A percentile compares a stretch with the other conserved stretches of the same genome.
phyloP scores from a whole-genome alignment of 495 filamentous ascomycete species.

The Friedmanniomyces endolithicus region DNA sequence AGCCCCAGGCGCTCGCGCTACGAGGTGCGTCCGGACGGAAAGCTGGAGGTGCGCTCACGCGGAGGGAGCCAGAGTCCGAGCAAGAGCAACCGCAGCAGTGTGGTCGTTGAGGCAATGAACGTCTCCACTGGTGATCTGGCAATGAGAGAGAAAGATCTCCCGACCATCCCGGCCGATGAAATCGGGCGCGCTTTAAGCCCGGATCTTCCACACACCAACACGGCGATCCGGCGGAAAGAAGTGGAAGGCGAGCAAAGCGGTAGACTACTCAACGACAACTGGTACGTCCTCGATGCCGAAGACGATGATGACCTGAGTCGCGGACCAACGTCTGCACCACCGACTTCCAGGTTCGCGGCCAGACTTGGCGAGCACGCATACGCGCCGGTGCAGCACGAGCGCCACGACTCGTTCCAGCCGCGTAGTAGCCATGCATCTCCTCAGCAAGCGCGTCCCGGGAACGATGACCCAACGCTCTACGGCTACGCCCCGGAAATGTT shows the following conservation, averaged over 20 bases:
- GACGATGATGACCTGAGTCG: neutral
- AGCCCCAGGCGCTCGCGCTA: constrained; percentile 34
- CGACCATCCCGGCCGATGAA: neutral
- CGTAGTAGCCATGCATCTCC: neutral
- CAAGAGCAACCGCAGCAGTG: neutral
- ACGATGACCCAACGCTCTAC: neutral
- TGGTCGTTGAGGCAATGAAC: neutral
- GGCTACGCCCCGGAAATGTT: neutral
- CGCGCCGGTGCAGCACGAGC: constrained; percentile 2
- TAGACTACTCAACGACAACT: constrained; percentile 21
- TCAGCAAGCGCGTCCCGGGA: neutral
- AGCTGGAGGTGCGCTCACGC: constrained; percentile 28
- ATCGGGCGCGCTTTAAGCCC: constrained; percentile 1
- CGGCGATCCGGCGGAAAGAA: neutral
- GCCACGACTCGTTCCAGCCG: constrained; percentile 13
- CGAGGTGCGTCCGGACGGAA: constrained; percentile 12
- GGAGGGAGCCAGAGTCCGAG: constrained; percentile 21
- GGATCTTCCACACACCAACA: constrained; percentile 5
- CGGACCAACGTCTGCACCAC: neutral
- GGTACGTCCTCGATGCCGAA: constrained; percentile 19
- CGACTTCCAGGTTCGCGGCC: neutral
- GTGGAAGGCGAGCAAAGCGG: constrained; percentile 7
- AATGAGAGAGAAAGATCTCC: neutral
- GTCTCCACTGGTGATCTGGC: neutral
- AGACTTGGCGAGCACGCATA: neutral